Conservation (phyloP, 2,329 filamentous ascomycete species). For the Akanthomyces uredinophilus region DNA sequence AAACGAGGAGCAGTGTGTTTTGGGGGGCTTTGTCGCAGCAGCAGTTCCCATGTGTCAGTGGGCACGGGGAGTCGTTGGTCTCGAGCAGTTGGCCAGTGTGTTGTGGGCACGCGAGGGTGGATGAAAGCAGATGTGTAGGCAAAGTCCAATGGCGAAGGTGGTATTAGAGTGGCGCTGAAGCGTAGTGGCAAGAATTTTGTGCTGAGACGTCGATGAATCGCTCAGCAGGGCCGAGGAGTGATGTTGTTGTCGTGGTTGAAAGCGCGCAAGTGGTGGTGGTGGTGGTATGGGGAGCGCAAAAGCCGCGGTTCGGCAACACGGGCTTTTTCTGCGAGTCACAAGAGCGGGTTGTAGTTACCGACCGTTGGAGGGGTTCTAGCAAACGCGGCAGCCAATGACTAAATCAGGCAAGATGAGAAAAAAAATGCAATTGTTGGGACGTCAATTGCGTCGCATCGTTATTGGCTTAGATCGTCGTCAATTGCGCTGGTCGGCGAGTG, state of each 20-base stretch:
- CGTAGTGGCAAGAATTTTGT: not conserved
- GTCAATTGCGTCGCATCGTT: not conserved
- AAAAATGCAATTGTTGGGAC: not conserved
- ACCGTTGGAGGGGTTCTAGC: not conserved
- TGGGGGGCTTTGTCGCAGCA: not conserved
- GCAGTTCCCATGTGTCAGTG: not conserved
- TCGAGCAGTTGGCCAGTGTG: not conserved
- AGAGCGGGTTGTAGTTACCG: not conserved
- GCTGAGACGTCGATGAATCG: not conserved
- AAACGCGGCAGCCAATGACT: not conserved
- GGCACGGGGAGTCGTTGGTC: not conserved
- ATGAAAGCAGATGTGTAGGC: not conserved
- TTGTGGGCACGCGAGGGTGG: not conserved
- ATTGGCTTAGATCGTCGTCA: not conserved
- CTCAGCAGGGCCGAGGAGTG: not conserved
- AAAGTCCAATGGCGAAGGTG: not conserved
- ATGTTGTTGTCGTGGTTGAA: not conserved
- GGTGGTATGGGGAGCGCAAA: not conserved
- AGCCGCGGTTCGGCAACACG: conserved; percentile 6
- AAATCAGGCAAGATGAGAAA: not conserved
- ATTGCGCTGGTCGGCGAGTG: conserved; percentile 9
- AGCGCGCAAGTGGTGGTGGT: not conserved
- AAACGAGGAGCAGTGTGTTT: not conserved
- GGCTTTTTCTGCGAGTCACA: not conserved
- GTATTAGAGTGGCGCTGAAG: not conserved